Percentiles rank a stretch among this genome's conserved stretches.
Conservation (phyloP, 306 rosid genomes). For the Chamaecrista fasciculata region DNA sequence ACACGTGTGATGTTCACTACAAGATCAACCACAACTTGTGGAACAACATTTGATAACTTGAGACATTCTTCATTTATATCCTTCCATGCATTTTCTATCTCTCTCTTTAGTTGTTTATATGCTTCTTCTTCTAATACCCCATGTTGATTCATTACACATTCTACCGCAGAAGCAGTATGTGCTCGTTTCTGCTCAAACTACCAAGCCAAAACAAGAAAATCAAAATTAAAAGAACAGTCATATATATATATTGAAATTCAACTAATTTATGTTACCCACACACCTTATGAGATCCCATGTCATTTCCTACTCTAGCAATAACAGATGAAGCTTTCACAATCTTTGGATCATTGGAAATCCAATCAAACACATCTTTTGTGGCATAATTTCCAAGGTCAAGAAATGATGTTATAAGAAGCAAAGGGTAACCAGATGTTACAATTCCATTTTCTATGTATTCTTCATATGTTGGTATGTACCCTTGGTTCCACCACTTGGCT, state of each 20-base stretch:
- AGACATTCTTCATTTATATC: constrained; percentile 44
- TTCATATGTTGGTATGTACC: constrained; percentile 36
- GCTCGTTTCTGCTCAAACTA: constrained; percentile 44
- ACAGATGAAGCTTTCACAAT: constrained; percentile 21
- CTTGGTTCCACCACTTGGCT: constrained; percentile 34
- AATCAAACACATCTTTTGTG: constrained; percentile 24
- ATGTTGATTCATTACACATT: constrained; percentile 45
- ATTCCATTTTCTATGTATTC: constrained; percentile 35
- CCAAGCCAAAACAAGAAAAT: too few species aligned
- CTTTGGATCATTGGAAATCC: constrained; percentile 32
- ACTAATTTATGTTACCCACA: neutral
- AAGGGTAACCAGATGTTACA: neutral
- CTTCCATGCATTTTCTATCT: constrained; percentile 32
- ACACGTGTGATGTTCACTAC: constrained; percentile 38
- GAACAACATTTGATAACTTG: constrained; percentile 3
- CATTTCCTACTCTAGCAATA: constrained; percentile 28
- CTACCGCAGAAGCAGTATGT: constrained; percentile 31
- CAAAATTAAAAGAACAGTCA: too few species aligned
- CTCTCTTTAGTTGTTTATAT: neutral
- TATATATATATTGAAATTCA: neutral
- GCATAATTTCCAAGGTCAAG: neutral
- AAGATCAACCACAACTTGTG: constrained; percentile 32
- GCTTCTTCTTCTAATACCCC: constrained; percentile 17
- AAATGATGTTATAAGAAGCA: neutral
- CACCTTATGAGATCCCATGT: constrained; percentile 42